Evolutionary conservation across 768 basidiomycete species (phyloP).

Genomic region (Hypsizygus marmoreus): DNA sequence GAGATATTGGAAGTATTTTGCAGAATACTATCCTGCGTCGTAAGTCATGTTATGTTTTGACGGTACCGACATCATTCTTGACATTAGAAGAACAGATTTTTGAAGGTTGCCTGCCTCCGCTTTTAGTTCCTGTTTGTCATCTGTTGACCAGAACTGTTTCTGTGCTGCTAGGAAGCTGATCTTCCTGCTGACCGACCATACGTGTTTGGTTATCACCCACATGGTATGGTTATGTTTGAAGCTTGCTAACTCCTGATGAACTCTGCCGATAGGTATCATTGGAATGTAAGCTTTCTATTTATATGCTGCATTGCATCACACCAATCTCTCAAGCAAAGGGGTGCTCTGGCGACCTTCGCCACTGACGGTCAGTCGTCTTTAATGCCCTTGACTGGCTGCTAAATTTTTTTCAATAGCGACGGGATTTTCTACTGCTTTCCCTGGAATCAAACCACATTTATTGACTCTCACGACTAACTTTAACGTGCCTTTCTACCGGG

Average conservation of each 20-base stretch:
- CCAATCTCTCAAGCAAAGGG: conserved; percentile 59
- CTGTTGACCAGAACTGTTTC: conserved; percentile 16
- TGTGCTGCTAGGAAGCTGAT: conserved; percentile 70
- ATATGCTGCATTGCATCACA: background rate
- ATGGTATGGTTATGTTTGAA: conserved; percentile 56
- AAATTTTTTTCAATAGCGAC: conserved; percentile 54
- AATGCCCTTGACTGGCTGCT: conserved; percentile 5
- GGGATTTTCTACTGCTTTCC: conserved; percentile 86
- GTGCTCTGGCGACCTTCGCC: conserved; percentile 93
- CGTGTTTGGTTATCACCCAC: conserved; percentile 98
- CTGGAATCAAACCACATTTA: conserved; percentile 91
- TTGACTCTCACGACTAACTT: conserved; percentile 92
- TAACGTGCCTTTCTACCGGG: conserved; percentile 89
- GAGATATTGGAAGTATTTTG: conserved; percentile 86
- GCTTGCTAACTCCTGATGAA: conserved; percentile 10
- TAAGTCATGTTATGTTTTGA: conserved; percentile 42
- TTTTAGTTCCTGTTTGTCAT: conserved; percentile 3
- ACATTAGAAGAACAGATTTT: conserved; percentile 33
- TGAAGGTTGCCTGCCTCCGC: conserved; percentile 57
- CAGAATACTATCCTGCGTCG: conserved; percentile 90
- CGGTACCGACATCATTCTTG: conserved; percentile 34
- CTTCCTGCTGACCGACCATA: conserved; percentile 91
- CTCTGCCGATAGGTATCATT: conserved; percentile 72
- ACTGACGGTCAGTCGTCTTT: conserved; percentile 69
- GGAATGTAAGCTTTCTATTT: conserved; percentile 67